Base-by-base conservation (phyloP, 2,329 filamentous ascomycete genomes). In the Phialemonium atrogriseum region DNA sequence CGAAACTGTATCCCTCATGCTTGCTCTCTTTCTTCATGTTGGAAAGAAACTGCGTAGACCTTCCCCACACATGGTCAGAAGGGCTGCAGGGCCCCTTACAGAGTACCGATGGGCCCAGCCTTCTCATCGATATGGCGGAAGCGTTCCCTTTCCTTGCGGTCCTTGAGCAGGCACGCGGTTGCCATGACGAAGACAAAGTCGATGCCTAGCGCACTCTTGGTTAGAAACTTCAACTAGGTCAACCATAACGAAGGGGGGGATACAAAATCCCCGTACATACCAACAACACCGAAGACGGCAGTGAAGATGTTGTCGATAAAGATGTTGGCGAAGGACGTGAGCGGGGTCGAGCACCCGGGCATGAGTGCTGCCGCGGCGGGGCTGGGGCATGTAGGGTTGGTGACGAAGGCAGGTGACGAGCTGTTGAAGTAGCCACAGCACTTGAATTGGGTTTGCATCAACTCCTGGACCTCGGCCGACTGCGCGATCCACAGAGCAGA, bases 111-210 rank as follows among this genome's bases (percentile, higher is more conserved):
- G n/a, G n/a, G n/a, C n/a, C n/a, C n/a, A n/a, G n/a, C n/a, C 73
- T 91, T 91, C 67, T 86, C 77, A 50, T 89, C 84, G 48, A 91
- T 88, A 50, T 83, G 70, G 37, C 77, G 73, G 61, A 86, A 91
- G 37, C 84, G 70, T 56, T 83, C 77, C 48, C 76, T 74, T 62
- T 91, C 84, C 59, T 81, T 83, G 50, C 84, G 77, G 47, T 86
- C 79, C 67, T 87, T 88, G 47, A 86, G 66, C 26, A 91, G 66
- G 58, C 85, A 86, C 18, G 80, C 78, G 10, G 80, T 77, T 43
- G 75, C 73, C 34, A 89, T 62, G 43, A 89, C 60, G 29, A 89
- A 64, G 31, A 84, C 49, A 24, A 70, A 70, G 49, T 87, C 77
- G 41, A 85, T 54, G 35, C 68, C 70, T 71, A 39, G 11, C 34